Evolutionary conservation across 768 basidiomycete species (phyloP).

Genomic region (Tricholoma sp.): DNA sequence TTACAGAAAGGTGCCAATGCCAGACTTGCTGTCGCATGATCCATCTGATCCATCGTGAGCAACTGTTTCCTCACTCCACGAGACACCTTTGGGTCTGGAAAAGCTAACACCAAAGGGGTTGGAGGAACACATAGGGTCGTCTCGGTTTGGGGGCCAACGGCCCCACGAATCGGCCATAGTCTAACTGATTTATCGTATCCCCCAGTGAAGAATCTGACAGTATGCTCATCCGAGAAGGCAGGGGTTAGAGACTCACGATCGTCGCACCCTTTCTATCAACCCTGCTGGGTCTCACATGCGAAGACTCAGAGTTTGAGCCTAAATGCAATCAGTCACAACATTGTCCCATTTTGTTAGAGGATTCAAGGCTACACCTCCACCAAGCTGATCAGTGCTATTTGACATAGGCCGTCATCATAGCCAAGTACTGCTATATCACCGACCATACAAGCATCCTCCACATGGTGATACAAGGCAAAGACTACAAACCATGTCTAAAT

Average conservation of each 20-base stretch:
- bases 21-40: constrained; percentile 24
- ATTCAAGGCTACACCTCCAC: constrained; percentile 16
- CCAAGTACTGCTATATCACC: constrained; percentile 38
- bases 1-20: constrained; percentile 30
- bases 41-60: constrained; percentile 33
- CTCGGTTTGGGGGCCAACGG: constrained; percentile 15
- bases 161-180: constrained; percentile 33
- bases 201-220: constrained; percentile 39
- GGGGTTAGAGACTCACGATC: constrained; percentile 37
- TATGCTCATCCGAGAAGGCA: constrained; percentile 21
- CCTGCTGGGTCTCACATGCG: constrained; percentile 15
- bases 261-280: constrained; percentile 7
- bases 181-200: constrained; percentile 41
- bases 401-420: constrained; percentile 35
- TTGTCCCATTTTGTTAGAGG: background rate
- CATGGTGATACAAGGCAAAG: constrained; percentile 38
- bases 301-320: constrained; percentile 24
- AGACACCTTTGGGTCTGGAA: constrained; percentile 29
- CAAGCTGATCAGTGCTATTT: constrained; percentile 36
- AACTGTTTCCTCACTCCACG: constrained; percentile 31
- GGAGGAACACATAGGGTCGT: constrained; percentile 13
- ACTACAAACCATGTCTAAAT: constrained; percentile 29
- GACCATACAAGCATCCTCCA: constrained; percentile 42
- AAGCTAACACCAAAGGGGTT: constrained; percentile 35
- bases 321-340: constrained; percentile 3